These are phyloP conservation scores for Trichoderma sp. DNA, from an alignment of 2,329 filamentous ascomycete species.

Conservation along the genomic window DNA sequence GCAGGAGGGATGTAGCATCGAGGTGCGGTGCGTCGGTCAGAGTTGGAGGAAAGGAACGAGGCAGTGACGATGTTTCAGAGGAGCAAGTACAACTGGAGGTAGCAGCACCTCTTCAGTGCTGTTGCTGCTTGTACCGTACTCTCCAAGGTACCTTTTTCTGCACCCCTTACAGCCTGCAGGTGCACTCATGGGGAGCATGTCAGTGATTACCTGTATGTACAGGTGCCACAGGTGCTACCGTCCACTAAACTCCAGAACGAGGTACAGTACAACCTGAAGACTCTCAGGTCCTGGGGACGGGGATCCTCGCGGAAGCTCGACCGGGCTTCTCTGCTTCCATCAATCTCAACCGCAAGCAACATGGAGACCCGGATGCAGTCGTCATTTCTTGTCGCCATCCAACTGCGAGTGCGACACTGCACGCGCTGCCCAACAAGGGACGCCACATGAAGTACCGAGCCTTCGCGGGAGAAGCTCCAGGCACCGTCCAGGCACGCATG, in stretches of 20 bases:
- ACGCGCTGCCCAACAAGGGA: neutral
- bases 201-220: slow-evolving; percentile 10
- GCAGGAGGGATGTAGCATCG: no score
- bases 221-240: neutral
- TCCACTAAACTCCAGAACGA: neutral
- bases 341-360: neutral
- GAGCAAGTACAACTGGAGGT: neutral
- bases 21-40: no score
- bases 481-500: slow-evolving; percentile 26
- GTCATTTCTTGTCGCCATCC: slow-evolving; percentile 12
- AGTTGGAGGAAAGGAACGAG: no score
- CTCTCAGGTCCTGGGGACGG: slow-evolving; percentile 2
- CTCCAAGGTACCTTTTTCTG: no score
- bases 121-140: no score
- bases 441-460: neutral
- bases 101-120: no score
- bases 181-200: neutral
- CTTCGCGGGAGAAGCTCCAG: neutral
- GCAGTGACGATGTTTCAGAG: neutral
- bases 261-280: neutral
- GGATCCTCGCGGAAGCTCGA: slow-evolving; percentile 16
- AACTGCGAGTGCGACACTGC: neutral
- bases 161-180: neutral
- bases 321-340: neutral
- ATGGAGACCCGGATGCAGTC: neutral